Evolutionary conservation across 306 rosid genomes (phyloP).

Genomic region (Begonia peltatifolia): DNA sequence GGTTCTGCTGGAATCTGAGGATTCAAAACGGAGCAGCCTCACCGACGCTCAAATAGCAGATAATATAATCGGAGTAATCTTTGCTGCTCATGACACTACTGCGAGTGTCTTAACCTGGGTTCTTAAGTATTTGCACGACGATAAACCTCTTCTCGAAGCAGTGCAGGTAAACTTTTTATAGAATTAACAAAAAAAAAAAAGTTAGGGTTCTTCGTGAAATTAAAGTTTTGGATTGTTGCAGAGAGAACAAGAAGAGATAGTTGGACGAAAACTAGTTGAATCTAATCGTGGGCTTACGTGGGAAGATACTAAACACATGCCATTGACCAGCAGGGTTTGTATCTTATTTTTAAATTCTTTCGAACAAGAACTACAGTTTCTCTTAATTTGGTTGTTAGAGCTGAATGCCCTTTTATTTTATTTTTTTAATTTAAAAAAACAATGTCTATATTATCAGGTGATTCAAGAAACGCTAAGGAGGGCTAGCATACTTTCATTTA

Average conservation of each 20-base stretch:
- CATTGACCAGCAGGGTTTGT: conserved; percentile 39
- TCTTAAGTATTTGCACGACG: conserved; percentile 65
- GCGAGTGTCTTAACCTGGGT: conserved; percentile 80
- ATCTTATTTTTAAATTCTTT: not conserved
- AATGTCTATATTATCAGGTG: conserved; percentile 20
- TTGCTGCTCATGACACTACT: conserved; percentile 93
- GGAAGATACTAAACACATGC: conserved; percentile 63
- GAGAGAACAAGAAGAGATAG: conserved; percentile 56
- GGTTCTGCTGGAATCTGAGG: conserved; percentile 27
- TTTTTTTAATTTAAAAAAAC: not conserved
- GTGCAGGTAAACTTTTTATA: conserved; percentile 25
- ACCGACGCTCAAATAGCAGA: conserved; percentile 71
- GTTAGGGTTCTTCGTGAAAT: not conserved
- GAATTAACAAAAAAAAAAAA: not conserved
- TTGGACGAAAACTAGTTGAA: conserved; percentile 13
- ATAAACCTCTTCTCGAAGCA: conserved; percentile 34
- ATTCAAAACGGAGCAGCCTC: conserved; percentile 8
- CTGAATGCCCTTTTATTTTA: too few relatives aligned
- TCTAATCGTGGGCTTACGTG: conserved; percentile 53
- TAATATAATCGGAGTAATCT: conserved; percentile 76
- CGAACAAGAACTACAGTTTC: too few relatives aligned
- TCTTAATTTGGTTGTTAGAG: too few relatives aligned
- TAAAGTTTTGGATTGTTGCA: conserved; percentile 11
- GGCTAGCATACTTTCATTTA: conserved; percentile 75
- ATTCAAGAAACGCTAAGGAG: conserved; percentile 74